phyloP scores from a whole-genome alignment of 192 early-diverging fungal species.

The Rhizophlyctis rosea region DNA sequence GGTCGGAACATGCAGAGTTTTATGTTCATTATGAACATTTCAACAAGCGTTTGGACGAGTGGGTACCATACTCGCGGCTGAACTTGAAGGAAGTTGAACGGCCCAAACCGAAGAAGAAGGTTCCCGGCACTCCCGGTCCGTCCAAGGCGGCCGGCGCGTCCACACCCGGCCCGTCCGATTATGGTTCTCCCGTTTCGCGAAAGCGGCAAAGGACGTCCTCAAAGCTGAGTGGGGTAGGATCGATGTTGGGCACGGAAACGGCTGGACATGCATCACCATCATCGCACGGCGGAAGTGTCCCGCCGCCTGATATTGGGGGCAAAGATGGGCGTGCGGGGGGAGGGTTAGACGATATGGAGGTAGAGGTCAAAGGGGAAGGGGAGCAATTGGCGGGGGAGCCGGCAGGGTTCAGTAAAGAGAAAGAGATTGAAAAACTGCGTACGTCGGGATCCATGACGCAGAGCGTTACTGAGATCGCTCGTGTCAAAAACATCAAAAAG shows the following conservation, averaged over 20 bases:
- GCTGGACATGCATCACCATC: no score
- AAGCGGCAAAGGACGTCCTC: slow-evolving; percentile 4
- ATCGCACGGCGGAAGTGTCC: not conserved
- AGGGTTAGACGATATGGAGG: slow-evolving; percentile 3
- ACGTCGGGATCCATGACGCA: slow-evolving; percentile 96
- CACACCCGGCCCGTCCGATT: no score
- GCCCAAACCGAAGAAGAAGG: slow-evolving; percentile 20
- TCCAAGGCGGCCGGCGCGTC: slow-evolving; percentile 26
- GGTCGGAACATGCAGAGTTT: slow-evolving; percentile 59
- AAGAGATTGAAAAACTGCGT: slow-evolving; percentile 94
- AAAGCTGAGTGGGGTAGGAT: no score
- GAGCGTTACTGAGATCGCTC: slow-evolving; percentile 84
- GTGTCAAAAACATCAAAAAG: slow-evolving; percentile 91
- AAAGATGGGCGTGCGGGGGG: not conserved
- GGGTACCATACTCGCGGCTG: slow-evolving; percentile 58
- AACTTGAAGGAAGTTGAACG: slow-evolving; percentile 24
- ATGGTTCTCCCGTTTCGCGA: slow-evolving; percentile 7
- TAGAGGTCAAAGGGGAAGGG: slow-evolving; percentile 13
- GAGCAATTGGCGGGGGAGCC: not conserved
- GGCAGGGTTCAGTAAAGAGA: slow-evolving; percentile 80
- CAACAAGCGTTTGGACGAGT: slow-evolving; percentile 98
- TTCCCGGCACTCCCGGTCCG: not conserved
- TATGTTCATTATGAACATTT: slow-evolving; percentile 97
- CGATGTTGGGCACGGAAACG: slow-evolving; percentile 1
- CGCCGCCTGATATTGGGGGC: not conserved